phyloP scores from a whole-genome alignment of 106 monocot species.

The Acanthochlamys bracteata region DNA sequence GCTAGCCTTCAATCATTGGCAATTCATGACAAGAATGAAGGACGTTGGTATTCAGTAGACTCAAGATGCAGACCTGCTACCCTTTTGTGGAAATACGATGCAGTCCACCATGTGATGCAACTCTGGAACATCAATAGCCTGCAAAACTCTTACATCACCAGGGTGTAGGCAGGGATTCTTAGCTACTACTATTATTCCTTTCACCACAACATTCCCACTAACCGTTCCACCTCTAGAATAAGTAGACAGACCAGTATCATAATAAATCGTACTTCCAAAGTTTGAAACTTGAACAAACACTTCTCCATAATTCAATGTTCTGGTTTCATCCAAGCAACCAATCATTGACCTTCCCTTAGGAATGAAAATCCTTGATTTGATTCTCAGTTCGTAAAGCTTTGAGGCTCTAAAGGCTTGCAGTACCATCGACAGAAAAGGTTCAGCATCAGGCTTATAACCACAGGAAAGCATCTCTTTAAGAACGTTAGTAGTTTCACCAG shows the following conservation, averaged over 20 bases:
- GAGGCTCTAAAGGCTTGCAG: slow-evolving; percentile 60
- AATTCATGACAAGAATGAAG: too few species aligned
- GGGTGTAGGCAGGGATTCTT: slow-evolving; percentile 17
- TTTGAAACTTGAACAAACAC: slow-evolving; percentile 16
- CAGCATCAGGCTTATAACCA: slow-evolving; percentile 64
- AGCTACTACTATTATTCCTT: slow-evolving; percentile 1
- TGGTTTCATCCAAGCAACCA: slow-evolving; percentile 17
- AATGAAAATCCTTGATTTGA: slow-evolving; percentile 7
- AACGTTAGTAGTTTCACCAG: slow-evolving; percentile 55
- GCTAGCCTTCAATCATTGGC: too few species aligned
- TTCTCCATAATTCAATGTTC: slow-evolving; percentile 7
- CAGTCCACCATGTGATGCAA: slow-evolving; percentile 16
- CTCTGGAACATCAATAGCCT: slow-evolving; percentile 1
- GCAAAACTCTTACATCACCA: slow-evolving; percentile 3
- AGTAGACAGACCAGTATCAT: slow-evolving; percentile 17
- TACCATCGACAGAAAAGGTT: slow-evolving; percentile 80
- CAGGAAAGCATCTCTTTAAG: slow-evolving; percentile 60
- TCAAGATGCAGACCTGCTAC: slow-evolving; percentile 37
- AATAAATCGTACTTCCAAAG: slow-evolving; percentile 3
- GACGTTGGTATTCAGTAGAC: too few species aligned
- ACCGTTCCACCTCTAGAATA: not conserved
- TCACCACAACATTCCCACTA: slow-evolving; percentile 7
- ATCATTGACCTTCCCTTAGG: slow-evolving; percentile 16
- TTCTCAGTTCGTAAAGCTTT: slow-evolving; percentile 62
- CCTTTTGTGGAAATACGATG: slow-evolving; percentile 78